Evolutionary conservation across 495 filamentous ascomycete genomes (phyloP).

Genomic region (Barbatosphaeria neglecta): DNA sequence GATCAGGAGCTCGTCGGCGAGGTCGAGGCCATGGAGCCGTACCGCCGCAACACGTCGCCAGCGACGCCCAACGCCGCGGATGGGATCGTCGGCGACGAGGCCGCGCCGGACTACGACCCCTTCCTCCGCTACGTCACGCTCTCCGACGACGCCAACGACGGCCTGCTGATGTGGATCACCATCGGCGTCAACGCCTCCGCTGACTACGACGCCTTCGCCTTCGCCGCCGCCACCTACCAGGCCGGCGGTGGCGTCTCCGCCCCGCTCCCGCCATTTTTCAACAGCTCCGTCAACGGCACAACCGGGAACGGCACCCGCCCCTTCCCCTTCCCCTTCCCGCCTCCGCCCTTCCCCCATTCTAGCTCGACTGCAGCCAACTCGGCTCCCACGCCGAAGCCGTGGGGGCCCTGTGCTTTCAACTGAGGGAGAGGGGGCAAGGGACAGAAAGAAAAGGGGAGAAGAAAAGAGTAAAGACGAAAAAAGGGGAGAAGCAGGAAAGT

Average conservation of each 20-base stretch:
- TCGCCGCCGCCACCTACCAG: neutral
- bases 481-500: too few species aligned
- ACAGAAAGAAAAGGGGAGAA: neutral
- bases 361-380: neutral
- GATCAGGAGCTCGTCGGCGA: conserved; percentile 36
- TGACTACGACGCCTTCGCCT: neutral
- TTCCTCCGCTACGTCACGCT: conserved; percentile 32
- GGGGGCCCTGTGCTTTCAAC: neutral
- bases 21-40: conserved; percentile 42
- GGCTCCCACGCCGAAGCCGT: neutral
- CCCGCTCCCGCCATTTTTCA: neutral
- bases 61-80: conserved; percentile 32
- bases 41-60: conserved; percentile 34
- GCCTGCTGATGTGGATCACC: conserved; percentile 43
- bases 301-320: neutral
- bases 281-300: neutral
- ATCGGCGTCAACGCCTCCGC: neutral
- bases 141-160: conserved; percentile 33
- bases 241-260: neutral
- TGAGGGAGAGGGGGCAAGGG: neutral
- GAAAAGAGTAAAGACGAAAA: too few species aligned
- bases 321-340: neutral
- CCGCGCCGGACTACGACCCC: conserved; percentile 27
- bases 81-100: conserved; percentile 20
- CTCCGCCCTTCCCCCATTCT: neutral